A percentile compares a stretch with the other conserved stretches of the same genome.
Conservation (phyloP, 345 rosid species). For the Populus pruinosa region DNA sequence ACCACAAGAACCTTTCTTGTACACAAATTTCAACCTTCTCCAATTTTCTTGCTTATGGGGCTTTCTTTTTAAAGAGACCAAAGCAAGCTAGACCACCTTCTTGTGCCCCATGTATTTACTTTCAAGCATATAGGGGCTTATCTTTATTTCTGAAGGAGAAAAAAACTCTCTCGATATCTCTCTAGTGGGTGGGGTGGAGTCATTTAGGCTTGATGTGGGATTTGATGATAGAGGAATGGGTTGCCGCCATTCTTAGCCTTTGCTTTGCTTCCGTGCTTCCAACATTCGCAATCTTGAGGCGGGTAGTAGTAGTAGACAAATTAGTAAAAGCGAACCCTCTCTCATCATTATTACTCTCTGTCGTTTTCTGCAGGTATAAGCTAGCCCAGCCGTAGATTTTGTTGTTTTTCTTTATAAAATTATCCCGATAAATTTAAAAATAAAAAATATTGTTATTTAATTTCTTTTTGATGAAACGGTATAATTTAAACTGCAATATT, state of each 20-base stretch:
- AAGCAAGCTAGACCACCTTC: not conserved
- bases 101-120: not conserved
- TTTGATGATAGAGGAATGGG: constrained; percentile 32
- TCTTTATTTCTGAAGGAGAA: not conserved
- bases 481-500: rapidly evolving
- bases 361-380: constrained; percentile 36
- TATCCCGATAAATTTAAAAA: too few relatives aligned
- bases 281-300: constrained; percentile 60
- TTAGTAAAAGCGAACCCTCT: constrained; percentile 16
- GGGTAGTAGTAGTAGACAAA: constrained; percentile 33
- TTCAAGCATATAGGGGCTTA: not conserved
- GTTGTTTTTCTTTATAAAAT: too few relatives aligned
- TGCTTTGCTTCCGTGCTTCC: constrained; percentile 81
- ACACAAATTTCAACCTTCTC: not conserved
- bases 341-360: constrained; percentile 31
- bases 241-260: constrained; percentile 63
- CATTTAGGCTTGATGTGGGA: constrained; percentile 17
- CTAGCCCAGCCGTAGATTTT: constrained; percentile 6
- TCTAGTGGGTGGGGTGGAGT: constrained; percentile 10
- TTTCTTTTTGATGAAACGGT: too few relatives aligned
- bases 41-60: not conserved
- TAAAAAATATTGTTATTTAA: too few relatives aligned
- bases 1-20: not conserved
- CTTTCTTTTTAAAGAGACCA: not conserved
- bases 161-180: constrained; percentile 7